A percentile compares a stretch with the other conserved stretches of the same genome.
phyloP scores from a whole-genome alignment of 2,329 filamentous ascomycete genomes.

The Pyricularia pennisetigena region DNA sequence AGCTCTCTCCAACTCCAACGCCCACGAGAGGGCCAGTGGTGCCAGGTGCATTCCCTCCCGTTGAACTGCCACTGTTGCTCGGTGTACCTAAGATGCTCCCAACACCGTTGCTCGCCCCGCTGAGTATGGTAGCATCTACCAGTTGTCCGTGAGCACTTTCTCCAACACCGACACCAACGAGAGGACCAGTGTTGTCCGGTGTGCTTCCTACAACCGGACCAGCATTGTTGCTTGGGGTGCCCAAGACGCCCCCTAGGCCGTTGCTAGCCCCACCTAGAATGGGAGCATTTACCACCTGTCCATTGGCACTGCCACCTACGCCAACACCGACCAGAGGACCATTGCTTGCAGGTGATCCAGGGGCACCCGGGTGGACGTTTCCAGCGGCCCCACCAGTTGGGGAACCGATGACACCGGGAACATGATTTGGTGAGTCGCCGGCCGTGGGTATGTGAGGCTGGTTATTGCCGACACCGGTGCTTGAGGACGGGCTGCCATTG shows the following conservation, averaged over 20 bases:
- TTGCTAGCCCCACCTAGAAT: background rate
- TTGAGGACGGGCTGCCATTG: background rate
- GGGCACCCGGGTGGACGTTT: background rate
- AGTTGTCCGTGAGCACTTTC: background rate
- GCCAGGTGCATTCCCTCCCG: background rate
- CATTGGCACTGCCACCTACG: background rate
- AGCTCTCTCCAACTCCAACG: background rate
- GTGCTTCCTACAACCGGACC: background rate
- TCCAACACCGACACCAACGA: background rate
- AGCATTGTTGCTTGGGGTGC: background rate
- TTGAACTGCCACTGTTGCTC: background rate
- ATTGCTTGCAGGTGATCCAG: background rate
- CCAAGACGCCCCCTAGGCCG: background rate
- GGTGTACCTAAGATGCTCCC: background rate
- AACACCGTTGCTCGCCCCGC: background rate
- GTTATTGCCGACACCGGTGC: background rate
- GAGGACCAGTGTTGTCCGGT: background rate
- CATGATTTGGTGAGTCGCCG: background rate
- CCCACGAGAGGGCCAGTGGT: background rate
- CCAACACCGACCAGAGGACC: background rate
- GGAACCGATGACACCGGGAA: background rate
- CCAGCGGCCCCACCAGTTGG: background rate
- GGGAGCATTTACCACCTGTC: background rate
- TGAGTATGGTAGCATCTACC: background rate
- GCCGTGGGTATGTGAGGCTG: background rate